These are phyloP conservation scores for Trichosanthes truncata DNA, from an alignment of 306 rosid genomes.

Conservation along the genomic window DNA sequence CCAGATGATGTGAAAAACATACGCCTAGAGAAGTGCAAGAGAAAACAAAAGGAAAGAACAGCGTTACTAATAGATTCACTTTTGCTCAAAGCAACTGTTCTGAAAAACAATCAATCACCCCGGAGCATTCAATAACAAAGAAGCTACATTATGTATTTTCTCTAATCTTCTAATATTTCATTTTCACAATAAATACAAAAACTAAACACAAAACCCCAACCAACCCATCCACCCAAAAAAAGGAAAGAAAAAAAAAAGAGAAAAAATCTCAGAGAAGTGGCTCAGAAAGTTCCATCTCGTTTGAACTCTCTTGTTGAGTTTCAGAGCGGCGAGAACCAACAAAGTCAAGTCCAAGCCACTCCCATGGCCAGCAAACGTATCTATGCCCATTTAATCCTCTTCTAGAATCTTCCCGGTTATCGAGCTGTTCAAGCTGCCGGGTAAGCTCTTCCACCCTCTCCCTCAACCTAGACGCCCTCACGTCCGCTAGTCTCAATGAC, in stretches of 20 bases:
- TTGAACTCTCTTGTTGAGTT: constrained; percentile 43
- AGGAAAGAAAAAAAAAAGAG: not conserved
- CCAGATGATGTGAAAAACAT: not conserved
- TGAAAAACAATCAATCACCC: constrained; percentile 4
- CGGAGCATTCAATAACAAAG: not conserved
- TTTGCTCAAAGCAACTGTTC: not conserved
- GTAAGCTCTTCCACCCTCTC: constrained; percentile 90
- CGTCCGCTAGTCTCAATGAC: constrained; percentile 74
- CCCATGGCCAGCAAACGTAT: constrained; percentile 99
- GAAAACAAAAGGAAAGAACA: not conserved
- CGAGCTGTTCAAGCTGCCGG: constrained; percentile 77
- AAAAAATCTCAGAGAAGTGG: constrained; percentile 49
- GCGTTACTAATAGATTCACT: not conserved
- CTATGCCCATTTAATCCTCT: constrained; percentile 55
- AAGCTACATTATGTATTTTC: not conserved
- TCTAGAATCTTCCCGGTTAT: constrained; percentile 61
- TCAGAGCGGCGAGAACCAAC: constrained; percentile 59
- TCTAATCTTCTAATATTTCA: constrained; percentile 25
- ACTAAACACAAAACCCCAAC: not conserved
- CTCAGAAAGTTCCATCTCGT: constrained; percentile 98
- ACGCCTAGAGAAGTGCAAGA: not conserved
- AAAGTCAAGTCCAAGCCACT: constrained; percentile 89
- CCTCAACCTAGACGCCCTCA: constrained; percentile 83
- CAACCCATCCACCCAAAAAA: not conserved
- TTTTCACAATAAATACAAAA: constrained; percentile 40